phyloP scores from a whole-genome alignment of 352 stramenopile species.

The Phytopythium ostracodes region DNA sequence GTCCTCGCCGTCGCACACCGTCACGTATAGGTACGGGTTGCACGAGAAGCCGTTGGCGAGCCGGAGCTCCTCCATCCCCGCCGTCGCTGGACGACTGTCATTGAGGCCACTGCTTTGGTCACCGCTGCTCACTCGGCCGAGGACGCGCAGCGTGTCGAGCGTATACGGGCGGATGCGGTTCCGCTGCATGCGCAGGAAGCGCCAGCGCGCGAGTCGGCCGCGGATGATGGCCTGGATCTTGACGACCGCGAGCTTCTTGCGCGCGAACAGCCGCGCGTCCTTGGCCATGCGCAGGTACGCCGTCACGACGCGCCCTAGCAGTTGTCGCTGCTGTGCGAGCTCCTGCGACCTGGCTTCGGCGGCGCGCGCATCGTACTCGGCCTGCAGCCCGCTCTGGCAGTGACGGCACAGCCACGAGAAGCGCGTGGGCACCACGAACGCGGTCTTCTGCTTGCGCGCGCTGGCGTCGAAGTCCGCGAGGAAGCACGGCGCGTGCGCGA shows the following conservation, averaged over 20 bases:
- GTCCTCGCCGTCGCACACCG: conserved; percentile 58
- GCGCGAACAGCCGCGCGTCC: conserved; percentile 46
- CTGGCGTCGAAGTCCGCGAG: conserved; percentile 32
- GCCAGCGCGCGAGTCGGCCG: conserved; percentile 43
- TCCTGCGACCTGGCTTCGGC: conserved; percentile 31
- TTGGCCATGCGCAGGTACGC: conserved; percentile 69
- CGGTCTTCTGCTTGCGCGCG: conserved; percentile 36
- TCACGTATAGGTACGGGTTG: conserved; percentile 72
- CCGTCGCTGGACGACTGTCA: conserved; percentile 1
- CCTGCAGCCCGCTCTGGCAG: conserved; percentile 39
- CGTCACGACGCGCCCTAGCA: conserved; percentile 47
- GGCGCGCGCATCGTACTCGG: conserved; percentile 56
- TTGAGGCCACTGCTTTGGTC: conserved; percentile 5
- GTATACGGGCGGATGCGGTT: conserved; percentile 54
- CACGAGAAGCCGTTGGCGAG: conserved; percentile 69
- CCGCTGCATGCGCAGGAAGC: conserved; percentile 43
- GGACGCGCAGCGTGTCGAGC: conserved; percentile 35
- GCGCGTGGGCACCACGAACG: conserved; percentile 50
- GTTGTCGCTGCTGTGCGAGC: conserved; percentile 38
- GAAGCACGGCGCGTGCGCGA: conserved; percentile 59
- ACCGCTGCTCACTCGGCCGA: conserved; percentile 9
- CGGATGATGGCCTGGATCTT: conserved; percentile 51
- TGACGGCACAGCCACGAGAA: conserved; percentile 58
- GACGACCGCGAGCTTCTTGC: conserved; percentile 56
- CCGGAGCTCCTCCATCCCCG: conserved; percentile 35